Evolutionary conservation across 2,329 filamentous ascomycete species (phyloP).

Genomic region (Cadophora sp.): DNA sequence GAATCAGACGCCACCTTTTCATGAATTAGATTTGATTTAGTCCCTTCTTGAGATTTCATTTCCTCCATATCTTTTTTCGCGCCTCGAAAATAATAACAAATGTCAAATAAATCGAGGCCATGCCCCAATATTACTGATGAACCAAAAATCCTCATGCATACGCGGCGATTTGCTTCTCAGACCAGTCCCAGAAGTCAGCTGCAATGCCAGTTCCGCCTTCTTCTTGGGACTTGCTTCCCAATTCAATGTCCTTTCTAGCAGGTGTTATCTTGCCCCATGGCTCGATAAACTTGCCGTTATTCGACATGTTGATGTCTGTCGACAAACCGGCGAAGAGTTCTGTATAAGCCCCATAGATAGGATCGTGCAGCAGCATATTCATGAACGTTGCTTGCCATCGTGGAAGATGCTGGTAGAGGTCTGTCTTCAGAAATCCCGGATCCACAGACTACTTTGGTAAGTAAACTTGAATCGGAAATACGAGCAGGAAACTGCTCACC

Average conservation of each 20-base stretch:
- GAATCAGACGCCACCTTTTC: neutral
- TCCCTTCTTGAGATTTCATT: no score
- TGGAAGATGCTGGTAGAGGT: conserved; percentile 24
- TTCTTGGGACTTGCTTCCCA: conserved; percentile 43
- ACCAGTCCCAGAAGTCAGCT: conserved; percentile 52
- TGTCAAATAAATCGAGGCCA: neutral
- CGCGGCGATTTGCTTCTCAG: conserved; percentile 48
- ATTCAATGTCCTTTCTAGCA: conserved; percentile 45
- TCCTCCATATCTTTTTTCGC: no score
- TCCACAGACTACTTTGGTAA: conserved; percentile 24
- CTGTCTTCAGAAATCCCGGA: conserved; percentile 33
- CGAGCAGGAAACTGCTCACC: conserved; percentile 1
- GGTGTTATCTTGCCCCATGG: conserved; percentile 52
- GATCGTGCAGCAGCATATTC: conserved; percentile 23
- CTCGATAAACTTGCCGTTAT: conserved; percentile 44
- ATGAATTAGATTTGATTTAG: no score
- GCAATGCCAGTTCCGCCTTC: conserved; percentile 49
- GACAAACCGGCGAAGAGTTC: conserved; percentile 33
- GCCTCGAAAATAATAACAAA: neutral
- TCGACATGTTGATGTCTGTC: conserved; percentile 27
- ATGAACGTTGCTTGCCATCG: conserved; percentile 12
- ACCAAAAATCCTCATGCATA: conserved; percentile 35
- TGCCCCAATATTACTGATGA: neutral
- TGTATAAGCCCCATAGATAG: conserved; percentile 31
- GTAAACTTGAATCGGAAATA: neutral